phyloP scores from a whole-genome alignment of 2,329 filamentous ascomycete species.

The Neofusicoccum cordaticola region DNA sequence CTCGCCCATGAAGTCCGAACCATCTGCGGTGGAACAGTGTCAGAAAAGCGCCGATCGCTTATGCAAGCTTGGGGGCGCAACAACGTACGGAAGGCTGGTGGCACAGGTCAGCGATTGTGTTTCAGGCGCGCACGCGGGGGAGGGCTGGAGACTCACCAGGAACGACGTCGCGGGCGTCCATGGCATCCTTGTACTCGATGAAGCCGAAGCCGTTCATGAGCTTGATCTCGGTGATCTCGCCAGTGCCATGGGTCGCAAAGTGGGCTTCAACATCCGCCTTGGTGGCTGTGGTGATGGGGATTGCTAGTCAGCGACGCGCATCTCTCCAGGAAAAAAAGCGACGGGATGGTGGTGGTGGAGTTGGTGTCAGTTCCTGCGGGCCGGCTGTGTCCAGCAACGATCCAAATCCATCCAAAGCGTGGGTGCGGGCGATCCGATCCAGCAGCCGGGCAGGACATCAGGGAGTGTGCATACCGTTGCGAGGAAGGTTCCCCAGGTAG shows the following conservation, averaged over 20 bases:
- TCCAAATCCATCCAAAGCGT: slow-evolving; percentile 19
- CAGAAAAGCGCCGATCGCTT: slow-evolving; percentile 13
- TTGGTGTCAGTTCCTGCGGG: slow-evolving; percentile 5
- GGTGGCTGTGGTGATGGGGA: slow-evolving; percentile 64
- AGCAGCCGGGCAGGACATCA: slow-evolving; percentile 10
- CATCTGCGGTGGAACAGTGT: slow-evolving; percentile 59
- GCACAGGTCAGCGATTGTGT: slow-evolving; percentile 25
- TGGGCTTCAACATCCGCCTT: slow-evolving; percentile 96
- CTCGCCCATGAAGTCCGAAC: slow-evolving; percentile 96
- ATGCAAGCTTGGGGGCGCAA: slow-evolving; percentile 21
- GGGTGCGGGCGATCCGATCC: slow-evolving; percentile 15
- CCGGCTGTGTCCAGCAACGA: slow-evolving; percentile 18
- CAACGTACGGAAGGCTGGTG: slow-evolving; percentile 55
- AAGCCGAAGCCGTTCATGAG: slow-evolving; percentile 99
- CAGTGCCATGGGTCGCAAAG: slow-evolving; percentile 92
- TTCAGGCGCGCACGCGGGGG: slow-evolving; percentile 18
- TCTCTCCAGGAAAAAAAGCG: slow-evolving; percentile 18
- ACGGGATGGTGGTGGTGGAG: slow-evolving; percentile 1
- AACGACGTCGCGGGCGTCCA: slow-evolving; percentile 97
- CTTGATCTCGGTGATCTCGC: slow-evolving; percentile 98
- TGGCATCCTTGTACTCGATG: slow-evolving; percentile 97
- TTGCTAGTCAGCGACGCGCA: slow-evolving; percentile 46
- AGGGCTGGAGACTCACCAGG: slow-evolving; percentile 66
- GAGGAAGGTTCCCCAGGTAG: slow-evolving; percentile 96
- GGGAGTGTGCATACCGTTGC: slow-evolving; percentile 69